Evolutionary conservation across 495 filamentous ascomycete genomes (phyloP).

Genomic region (Copromyces sp.): DNA sequence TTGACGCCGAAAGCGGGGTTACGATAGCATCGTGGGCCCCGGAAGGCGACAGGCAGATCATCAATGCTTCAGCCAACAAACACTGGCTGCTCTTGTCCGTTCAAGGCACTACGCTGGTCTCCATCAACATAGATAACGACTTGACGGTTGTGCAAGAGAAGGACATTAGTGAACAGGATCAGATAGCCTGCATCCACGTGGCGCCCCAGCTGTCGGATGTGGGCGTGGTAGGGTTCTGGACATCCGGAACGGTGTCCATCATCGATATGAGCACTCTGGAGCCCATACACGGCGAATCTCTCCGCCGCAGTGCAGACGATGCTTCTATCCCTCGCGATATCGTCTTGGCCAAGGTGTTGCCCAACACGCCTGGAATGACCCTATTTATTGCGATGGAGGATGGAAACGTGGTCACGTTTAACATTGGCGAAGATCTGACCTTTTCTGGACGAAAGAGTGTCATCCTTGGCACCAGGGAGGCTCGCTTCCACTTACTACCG

Average conservation of each 20-base stretch:
- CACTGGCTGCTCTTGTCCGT: slow-evolving; percentile 59
- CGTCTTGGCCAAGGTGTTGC: slow-evolving; percentile 63
- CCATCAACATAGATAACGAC: slow-evolving; percentile 51
- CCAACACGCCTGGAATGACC: slow-evolving; percentile 45
- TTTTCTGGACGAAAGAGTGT: slow-evolving; percentile 69
- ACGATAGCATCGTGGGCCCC: slow-evolving; percentile 59
- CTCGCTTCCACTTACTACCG: slow-evolving; percentile 69
- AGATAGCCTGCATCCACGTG: slow-evolving; percentile 72
- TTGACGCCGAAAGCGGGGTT: slow-evolving; percentile 62
- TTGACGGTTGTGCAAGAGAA: slow-evolving; percentile 47
- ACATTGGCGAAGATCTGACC: slow-evolving; percentile 49
- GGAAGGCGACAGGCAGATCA: slow-evolving; percentile 50
- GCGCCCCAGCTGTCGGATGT: slow-evolving; percentile 32
- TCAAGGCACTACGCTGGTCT: slow-evolving; percentile 56
- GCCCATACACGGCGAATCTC: slow-evolving; percentile 31
- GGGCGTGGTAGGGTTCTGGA: slow-evolving; percentile 79
- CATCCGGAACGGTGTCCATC: slow-evolving; percentile 61
- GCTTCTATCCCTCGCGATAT: slow-evolving; percentile 75
- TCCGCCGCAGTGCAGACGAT: slow-evolving; percentile 49
- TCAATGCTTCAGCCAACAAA: slow-evolving; percentile 65
- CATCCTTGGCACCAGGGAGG: slow-evolving; percentile 76
- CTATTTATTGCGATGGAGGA: slow-evolving; percentile 92
- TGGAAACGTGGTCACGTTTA: slow-evolving; percentile 81
- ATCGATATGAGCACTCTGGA: slow-evolving; percentile 54
- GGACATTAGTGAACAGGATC: slow-evolving; percentile 51